Percentiles rank a stretch among this genome's conserved stretches.
Conservation (phyloP, 2,329 filamentous ascomycete species). For the Epichloe typhina region DNA sequence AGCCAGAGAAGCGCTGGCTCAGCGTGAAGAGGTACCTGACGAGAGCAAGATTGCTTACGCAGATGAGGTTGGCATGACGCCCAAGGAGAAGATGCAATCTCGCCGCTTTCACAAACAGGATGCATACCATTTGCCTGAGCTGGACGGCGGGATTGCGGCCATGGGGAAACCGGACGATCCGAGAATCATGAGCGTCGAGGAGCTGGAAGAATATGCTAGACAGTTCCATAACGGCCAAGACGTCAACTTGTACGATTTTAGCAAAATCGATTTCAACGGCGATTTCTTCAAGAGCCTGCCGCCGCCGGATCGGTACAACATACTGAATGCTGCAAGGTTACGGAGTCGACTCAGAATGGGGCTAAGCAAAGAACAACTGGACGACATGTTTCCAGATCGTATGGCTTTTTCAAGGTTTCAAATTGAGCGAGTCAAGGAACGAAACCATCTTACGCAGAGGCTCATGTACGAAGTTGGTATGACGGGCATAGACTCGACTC, state of each 20-base stretch:
- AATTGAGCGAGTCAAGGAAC: constrained; percentile 82
- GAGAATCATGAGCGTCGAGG: constrained; percentile 89
- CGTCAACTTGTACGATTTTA: constrained; percentile 86
- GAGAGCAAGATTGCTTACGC: constrained; percentile 68
- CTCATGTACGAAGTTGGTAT: constrained; percentile 92
- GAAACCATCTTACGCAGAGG: constrained; percentile 87
- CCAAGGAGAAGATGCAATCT: constrained; percentile 58
- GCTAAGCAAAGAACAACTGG: constrained; percentile 87
- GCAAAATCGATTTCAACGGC: constrained; percentile 95
- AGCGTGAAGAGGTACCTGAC: constrained; percentile 55
- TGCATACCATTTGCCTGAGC: constrained; percentile 84
- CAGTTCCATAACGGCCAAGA: constrained; percentile 91
- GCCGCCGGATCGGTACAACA: constrained; percentile 86
- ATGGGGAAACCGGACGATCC: constrained; percentile 90
- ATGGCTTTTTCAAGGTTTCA: constrained; percentile 97
- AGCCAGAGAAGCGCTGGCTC: constrained; percentile 23
- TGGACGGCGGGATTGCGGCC: constrained; percentile 63
- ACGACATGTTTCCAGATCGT: constrained; percentile 91
- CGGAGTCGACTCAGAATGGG: constrained; percentile 88
- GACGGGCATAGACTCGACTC: constrained; percentile 60
- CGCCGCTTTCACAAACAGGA: constrained; percentile 84
- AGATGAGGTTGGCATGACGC: constrained; percentile 74
- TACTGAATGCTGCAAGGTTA: constrained; percentile 83
- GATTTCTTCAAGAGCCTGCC: constrained; percentile 91
- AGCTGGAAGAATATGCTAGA: constrained; percentile 83